Evolutionary conservation across 2,329 filamentous ascomycete species (phyloP), one percentile per base, ranked within the genome.

Genomic region (Epichloe aotearoae): DNA sequence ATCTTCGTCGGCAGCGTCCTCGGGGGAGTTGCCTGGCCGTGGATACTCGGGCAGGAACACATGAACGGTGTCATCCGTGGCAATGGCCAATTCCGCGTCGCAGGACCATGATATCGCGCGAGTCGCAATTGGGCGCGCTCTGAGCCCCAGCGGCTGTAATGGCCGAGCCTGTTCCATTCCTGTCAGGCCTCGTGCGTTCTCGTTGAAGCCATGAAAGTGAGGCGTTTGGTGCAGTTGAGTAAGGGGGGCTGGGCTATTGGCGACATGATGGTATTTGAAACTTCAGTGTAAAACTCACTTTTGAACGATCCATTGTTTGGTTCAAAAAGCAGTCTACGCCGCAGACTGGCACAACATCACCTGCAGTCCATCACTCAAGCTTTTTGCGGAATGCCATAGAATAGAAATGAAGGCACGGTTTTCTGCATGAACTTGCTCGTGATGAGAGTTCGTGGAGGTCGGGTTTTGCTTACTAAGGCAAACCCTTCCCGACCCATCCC

Each of bases 81-180:
- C 73, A 34, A 80, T 68, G 36, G 77, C 77, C 5, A 81, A 66
- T 57, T 80, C 77, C 23, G 72, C 75, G 49, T 81, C 77, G 54
- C 73, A 73, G 20, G 77, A 81, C 73, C 77, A 80, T 37, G 73
- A 59, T 8, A 72, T 55, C 1, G 68, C 64, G 52, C 70, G 69
- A 4, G 66, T 67, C 30, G 70, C 69, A 53, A 73, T 62, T 17
- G 73, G 71, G 4, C 72, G 64, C 11, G 70, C 68, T 38, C 64
- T 64, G 19, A 77, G 62, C 45, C 64, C 60, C 20, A 76, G 64
- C 3, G 71, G 65, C 56, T 73, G 71, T 8, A 80, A 66, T 1
- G 73, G 73, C 6, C 73, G 69, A 43, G 69, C 68, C 67, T 73
- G 58, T 19, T 6, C 15, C 39, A 44, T 17, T 46, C 4, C 12